Conservation (phyloP, 2,329 filamentous ascomycete species). For the Pseudofabraea citricarpa region DNA sequence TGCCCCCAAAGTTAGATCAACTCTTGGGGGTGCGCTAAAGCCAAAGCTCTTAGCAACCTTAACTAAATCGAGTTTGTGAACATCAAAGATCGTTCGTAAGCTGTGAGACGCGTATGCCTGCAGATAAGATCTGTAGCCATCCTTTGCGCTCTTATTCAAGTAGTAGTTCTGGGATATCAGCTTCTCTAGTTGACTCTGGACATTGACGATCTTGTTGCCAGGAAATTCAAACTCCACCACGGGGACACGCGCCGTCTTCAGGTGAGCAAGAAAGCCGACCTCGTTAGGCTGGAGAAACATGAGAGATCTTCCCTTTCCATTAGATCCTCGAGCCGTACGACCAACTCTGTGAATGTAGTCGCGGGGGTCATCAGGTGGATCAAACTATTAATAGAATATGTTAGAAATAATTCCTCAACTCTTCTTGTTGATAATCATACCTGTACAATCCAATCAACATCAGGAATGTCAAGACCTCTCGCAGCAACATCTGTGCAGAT, state of each 20-base stretch:
- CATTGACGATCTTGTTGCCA: conserved; percentile 82
- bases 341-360: conserved; percentile 97
- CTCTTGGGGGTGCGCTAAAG: conserved; percentile 69
- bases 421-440: no score
- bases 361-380: conserved; percentile 84
- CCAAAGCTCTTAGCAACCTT: conserved; percentile 85
- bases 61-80: conserved; percentile 74
- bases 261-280: conserved; percentile 84
- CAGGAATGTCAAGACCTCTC: conserved; percentile 58
- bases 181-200: conserved; percentile 89
- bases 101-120: conserved; percentile 91
- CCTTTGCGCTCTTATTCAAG: conserved; percentile 79
- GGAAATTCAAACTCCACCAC: conserved; percentile 97
- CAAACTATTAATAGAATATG: conserved; percentile 77
- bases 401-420: conserved; percentile 12
- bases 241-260: conserved; percentile 87
- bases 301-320: conserved; percentile 79
- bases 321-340: conserved; percentile 81
- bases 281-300: conserved; percentile 93
- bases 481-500: conserved; percentile 98
- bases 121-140: conserved; percentile 82
- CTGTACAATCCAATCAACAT: conserved; percentile 1
- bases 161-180: conserved; percentile 96
- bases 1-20: conserved; percentile 74
- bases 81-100: conserved; percentile 77